These are phyloP conservation scores for Phaeoacremonium minimum DNA, from an alignment of 2,329 filamentous ascomycete species.

Conservation along the genomic window DNA sequence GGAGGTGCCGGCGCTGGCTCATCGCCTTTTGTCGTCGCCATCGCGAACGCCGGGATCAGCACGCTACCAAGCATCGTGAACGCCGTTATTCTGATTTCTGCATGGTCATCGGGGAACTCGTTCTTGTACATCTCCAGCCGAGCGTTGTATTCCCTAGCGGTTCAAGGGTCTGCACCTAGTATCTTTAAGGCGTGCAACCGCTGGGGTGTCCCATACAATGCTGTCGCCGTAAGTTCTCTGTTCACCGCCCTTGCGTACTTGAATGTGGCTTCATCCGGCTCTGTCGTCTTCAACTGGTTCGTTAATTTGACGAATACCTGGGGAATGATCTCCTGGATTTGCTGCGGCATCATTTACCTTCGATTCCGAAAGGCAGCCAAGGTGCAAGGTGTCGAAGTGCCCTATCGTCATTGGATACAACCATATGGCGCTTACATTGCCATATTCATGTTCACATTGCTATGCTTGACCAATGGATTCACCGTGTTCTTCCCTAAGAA, in stretches of 20 bases:
- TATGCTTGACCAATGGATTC: conserved; percentile 60
- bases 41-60: conserved; percentile 54
- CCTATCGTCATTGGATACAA: conserved; percentile 50
- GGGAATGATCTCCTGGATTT: conserved; percentile 50
- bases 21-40: conserved; percentile 48
- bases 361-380: conserved; percentile 49
- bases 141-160: conserved; percentile 39
- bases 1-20: conserved; percentile 23
- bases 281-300: conserved; percentile 60
- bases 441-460: conserved; percentile 44
- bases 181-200: conserved; percentile 41
- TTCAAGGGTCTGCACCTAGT: conserved; percentile 41
- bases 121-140: conserved; percentile 27
- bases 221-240: conserved; percentile 39
- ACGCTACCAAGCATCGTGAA: conserved; percentile 64
- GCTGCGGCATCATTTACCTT: conserved; percentile 50
- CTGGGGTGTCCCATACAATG: conserved; percentile 32
- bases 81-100: conserved; percentile 51
- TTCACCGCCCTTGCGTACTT: conserved; percentile 63
- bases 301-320: conserved; percentile 49
- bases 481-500: conserved; percentile 57
- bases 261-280: conserved; percentile 53
- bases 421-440: conserved; percentile 50
- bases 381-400: conserved; percentile 39
- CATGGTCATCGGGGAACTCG: conserved; percentile 26